Evolutionary conservation across 164 flowering plant species (phyloP), one percentile per base, ranked within the genome.

Genomic region (Vitis riparia): DNA sequence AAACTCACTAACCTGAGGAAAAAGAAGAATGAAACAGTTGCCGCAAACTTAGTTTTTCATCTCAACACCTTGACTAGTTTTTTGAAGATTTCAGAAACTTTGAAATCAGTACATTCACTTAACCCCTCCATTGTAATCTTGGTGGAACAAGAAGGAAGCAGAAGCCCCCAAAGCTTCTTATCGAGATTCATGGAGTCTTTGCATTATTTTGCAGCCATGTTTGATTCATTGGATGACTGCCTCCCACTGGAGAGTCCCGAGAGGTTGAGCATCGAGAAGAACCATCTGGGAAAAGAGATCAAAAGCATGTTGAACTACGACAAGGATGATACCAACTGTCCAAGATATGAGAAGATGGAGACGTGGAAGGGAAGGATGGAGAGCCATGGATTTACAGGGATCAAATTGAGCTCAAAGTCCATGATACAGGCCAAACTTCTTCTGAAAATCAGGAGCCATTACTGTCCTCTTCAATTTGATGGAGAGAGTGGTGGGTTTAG

Each of bases 201-300:
- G 65, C 90, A 88, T 51, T 85, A 86, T 66, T 88, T 82, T 70
- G 91, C 95, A 15, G 92, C 92, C 58, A 84, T 90, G 88, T 90
- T 88, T 23, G 95, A 88, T 69, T 88, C 91, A 0, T 67, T 90
- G 48, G 91, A 90, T 5, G 92, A 88, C 55, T 88, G 91, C 52
- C 88, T 88, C 2, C 91, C 92, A 0, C 44, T 72, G 0, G 87
- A 86, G 14, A 90, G 92, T 51, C 5, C 69, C 0, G 88, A 87
- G 71, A 86, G 95, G 74, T 66, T 86, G 62, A 68, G 84, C 59
- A 90, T 90, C 16, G 95, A 90, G 82, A 90, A 76, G 78, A 82
- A 86, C 58, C 84, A 80, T 71, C 79, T 90, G 0, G 95, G 92
- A 0, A 87, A 82, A 63, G 89, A 88, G 80, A 90, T 90, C 52